These are phyloP conservation scores for Ziziphus jujuba DNA, from an alignment of 306 rosid species.

Conservation along the genomic window DNA sequence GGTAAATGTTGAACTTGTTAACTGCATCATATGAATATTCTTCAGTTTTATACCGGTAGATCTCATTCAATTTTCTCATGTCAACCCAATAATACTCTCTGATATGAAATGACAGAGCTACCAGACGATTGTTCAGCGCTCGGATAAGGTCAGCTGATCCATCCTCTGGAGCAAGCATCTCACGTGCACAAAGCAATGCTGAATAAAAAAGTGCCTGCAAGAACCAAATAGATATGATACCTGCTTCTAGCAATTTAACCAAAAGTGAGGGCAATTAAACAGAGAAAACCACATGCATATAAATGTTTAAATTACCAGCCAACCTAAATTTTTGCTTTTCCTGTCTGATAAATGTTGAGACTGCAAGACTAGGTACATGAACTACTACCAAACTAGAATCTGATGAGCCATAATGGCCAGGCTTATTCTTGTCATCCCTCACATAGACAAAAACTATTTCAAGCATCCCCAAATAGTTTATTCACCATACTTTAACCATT, in stretches of 20 bases:
- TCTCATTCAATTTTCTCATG: conserved; percentile 70
- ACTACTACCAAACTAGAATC: not conserved
- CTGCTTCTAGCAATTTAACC: not conserved
- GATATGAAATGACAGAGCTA: conserved; percentile 83
- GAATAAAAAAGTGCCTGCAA: conserved; percentile 79
- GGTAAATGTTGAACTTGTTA: conserved; percentile 85
- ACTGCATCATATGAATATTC: conserved; percentile 89
- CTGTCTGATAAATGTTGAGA: not conserved
- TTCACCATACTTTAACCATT: no score
- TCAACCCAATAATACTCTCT: conserved; percentile 88
- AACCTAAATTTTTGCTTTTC: not conserved
- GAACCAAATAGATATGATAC: conserved; percentile 20
- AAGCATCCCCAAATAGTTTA: no score
- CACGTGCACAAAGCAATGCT: conserved; percentile 76
- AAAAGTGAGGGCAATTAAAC: not conserved
- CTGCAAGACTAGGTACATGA: not conserved
- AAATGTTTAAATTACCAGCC: conserved; percentile 17
- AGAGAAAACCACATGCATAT: conserved; percentile 1
- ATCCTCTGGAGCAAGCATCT: conserved; percentile 83
- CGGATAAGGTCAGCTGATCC: conserved; percentile 74
- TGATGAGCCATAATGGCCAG: not conserved
- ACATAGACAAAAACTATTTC: no score
- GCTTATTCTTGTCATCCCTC: no score
- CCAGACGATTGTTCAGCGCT: conserved; percentile 77
- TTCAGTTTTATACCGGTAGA: conserved; percentile 85